These are phyloP conservation scores for Neofusicoccum sp. DNA, from an alignment of 2,329 filamentous ascomycete genomes.

Conservation along the genomic window DNA sequence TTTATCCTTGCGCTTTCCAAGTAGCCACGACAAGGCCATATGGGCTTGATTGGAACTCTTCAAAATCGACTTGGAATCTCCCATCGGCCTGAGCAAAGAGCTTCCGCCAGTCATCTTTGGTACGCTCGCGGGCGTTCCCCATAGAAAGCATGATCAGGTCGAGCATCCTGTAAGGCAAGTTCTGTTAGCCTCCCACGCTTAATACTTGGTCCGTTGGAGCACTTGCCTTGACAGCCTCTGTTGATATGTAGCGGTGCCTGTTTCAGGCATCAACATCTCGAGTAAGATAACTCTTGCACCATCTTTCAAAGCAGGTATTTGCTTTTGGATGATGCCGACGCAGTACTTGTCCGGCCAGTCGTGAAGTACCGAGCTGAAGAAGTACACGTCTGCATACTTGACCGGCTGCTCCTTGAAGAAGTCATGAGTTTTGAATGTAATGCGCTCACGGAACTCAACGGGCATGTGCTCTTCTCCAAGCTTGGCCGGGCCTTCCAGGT, in stretches of 20 bases:
- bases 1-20: too few species aligned
- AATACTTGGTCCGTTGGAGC: background rate
- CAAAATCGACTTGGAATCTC: background rate
- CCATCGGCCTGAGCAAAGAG: constrained; percentile 13
- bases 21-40: background rate
- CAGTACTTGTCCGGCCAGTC: constrained; percentile 57
- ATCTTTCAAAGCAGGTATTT: constrained; percentile 43
- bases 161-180: background rate
- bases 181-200: background rate
- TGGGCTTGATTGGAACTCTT: background rate
- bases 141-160: constrained; percentile 10
- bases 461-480: constrained; percentile 1
- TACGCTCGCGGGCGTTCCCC: constrained; percentile 5
- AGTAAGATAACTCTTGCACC: constrained; percentile 2
- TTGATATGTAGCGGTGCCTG: constrained; percentile 8
- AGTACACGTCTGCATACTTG: constrained; percentile 56
- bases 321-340: constrained; percentile 30
- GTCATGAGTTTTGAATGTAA: constrained; percentile 50
- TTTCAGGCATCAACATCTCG: constrained; percentile 27
- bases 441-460: constrained; percentile 25
- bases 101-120: background rate
- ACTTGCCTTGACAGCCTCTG: background rate
- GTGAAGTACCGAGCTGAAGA: constrained; percentile 61
- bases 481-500: constrained; percentile 26
- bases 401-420: constrained; percentile 59